A percentile compares a stretch with the other conserved stretches of the same genome.
phyloP scores from a whole-genome alignment of 1,139 yeast genomes.

The Diutina scorzettiae region DNA sequence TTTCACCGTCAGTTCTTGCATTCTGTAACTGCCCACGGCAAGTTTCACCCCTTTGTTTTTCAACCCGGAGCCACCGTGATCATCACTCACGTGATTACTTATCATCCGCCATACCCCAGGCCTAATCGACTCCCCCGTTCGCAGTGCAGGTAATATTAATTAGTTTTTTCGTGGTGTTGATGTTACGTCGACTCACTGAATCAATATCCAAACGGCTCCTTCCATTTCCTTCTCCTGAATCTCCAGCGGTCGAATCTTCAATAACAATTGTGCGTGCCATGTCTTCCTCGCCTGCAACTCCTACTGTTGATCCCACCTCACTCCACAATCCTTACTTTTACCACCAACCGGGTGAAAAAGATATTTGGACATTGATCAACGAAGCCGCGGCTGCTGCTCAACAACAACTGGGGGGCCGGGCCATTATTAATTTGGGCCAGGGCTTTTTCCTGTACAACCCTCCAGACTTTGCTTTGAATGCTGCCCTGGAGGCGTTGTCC shows the following conservation, averaged over 20 bases:
- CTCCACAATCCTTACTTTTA: constrained; percentile 52
- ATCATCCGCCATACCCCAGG: background rate
- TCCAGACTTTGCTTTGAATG: constrained; percentile 76
- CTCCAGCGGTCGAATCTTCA: background rate
- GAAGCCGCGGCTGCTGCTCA: constrained; percentile 86
- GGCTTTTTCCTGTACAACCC: constrained; percentile 95
- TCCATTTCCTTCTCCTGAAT: background rate
- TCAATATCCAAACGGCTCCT: background rate
- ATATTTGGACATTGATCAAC: constrained; percentile 89
- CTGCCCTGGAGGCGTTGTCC: constrained; percentile 68
- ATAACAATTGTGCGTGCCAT: no score
- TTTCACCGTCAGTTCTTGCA: no score
- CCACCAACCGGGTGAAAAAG: constrained; percentile 51
- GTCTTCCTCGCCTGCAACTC: background rate
- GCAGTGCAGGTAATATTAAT: constrained; percentile 2
- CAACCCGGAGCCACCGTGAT: no score
- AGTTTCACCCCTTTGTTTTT: no score
- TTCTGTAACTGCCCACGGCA: no score
- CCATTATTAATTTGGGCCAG: constrained; percentile 83
- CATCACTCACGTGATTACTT: no score
- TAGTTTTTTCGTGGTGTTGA: constrained; percentile 5
- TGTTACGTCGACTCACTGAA: constrained; percentile 2
- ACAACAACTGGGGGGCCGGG: constrained; percentile 42
- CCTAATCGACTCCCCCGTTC: background rate
- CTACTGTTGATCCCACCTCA: background rate